Evolutionary conservation across 768 basidiomycete species (phyloP), one percentile per base, ranked within the genome.

Genomic region (Lentinula edodes): DNA sequence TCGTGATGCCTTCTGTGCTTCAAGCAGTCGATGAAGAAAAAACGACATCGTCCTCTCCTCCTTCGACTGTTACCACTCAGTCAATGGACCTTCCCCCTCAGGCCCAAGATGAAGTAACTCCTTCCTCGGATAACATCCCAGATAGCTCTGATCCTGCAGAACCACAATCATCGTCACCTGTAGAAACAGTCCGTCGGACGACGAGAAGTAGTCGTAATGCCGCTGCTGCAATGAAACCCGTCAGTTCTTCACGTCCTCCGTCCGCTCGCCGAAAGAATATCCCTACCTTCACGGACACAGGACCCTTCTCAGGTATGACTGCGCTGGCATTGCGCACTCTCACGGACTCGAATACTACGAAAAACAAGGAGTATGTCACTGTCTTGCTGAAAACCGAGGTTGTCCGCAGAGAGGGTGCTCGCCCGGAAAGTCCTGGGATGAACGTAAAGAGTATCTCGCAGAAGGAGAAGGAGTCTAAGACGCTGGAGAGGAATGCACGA

Each of bases 341-440:
- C 59, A 93, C 91, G 9, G 78, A 77, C 15, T 80, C 83, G 43
- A 93, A 93, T 70, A 93, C 91, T 0, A 72, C 76, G 53, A 83
- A 75, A 69, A 93, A 93, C 66, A 90, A 93, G 74, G 75, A 79
- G 53, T 89, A 87, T 53, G 65, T 83, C 23, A 76, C 82, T 5
- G 83, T 80, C 1, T 81, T 79, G 63, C 71, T 93, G 42, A 84
- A 89, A 70, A 90, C 82, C 39, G 83, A 90, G 70, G 80, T 93
- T 18, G 75, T 93, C 35, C 79, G 85, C 52, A 89, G 81, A 71
- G 81, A 85, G 46, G 91, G 91, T 34, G 70, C 74, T 39, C 77
- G 91, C 58, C 91, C 91, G 9, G 89, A 88, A 64, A 93, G 91
- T 67, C 91, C 91, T 6, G 80, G 77, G n/a, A 84, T 89, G 55